Base-by-base conservation (phyloP, 1,284 basidiomycete genomes). In the Bjerkandera adusta region DNA sequence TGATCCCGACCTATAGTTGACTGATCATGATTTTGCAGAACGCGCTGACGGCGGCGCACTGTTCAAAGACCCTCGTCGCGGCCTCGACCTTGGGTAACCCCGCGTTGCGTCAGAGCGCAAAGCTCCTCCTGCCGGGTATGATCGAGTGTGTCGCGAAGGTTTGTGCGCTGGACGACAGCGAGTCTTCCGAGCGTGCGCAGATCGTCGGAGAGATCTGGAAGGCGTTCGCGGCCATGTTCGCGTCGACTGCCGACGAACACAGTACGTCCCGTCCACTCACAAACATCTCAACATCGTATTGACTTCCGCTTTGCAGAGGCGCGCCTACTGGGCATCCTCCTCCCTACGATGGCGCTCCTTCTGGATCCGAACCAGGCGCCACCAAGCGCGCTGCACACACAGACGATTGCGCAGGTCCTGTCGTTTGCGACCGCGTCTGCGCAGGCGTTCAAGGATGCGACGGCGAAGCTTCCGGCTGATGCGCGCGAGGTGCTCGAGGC, bases 31-130 rank as follows among this genome's bases (percentile, higher is more conserved):
- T 50, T 62, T 53, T 54, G 53, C 67, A 86, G 81, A 72, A 87
- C 25, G 84, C 87, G 0, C 64, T 92, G n/a, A 92, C 90, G 3
- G 92, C 93, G 2, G 81, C 89, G 1, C 92, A 97, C 57, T 97
- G 94, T 59, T 79, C 87, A 1, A 87, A 88, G 55, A 92, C 92
- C 0, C 67, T 96, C 26, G 73, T 94, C 32, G 64, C 77, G 3
- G 79, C 87, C 15, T 75, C 83, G 4, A 67, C 75, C 11, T 68
- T 79, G 10, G 80, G 83, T 39, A 76, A 81, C 59, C 58, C 76
- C 0, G 66, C 85, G 16, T 74, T 95, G 21, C 80, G 82, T 25
- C 79, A 84, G 4, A 97, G 95, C 59, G 79, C 88, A 0, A 88
- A 88, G 44, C 72, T 89, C 43, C 72, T 97, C 13, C 64, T 97